Evolutionary conservation across 495 filamentous ascomycete genomes (phyloP).

Genomic region (Aspergillus panamensis): DNA sequence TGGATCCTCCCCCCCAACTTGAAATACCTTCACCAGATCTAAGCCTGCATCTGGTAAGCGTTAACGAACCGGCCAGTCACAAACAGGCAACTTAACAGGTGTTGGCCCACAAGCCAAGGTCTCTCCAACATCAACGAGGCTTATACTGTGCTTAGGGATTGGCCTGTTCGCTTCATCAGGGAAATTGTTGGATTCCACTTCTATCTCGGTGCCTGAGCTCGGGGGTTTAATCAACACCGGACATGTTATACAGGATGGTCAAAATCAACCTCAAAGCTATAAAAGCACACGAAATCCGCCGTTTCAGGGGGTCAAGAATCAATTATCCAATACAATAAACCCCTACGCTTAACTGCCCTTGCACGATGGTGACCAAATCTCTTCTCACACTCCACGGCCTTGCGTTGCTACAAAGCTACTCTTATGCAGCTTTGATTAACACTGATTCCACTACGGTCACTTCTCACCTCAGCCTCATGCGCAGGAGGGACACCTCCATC

Average conservation of each 20-base stretch:
- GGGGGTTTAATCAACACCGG: no score
- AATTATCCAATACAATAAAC: background rate
- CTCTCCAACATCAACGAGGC: background rate
- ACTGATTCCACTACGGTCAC: background rate
- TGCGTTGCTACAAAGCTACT: background rate
- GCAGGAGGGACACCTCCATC: background rate
- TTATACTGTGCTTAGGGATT: background rate
- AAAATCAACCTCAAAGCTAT: no score
- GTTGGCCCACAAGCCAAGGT: background rate
- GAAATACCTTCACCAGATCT: background rate
- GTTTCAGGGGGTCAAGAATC: background rate
- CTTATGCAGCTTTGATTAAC: background rate
- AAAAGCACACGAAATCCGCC: no score
- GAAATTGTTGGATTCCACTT: no score
- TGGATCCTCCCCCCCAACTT: background rate
- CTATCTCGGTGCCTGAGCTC: no score
- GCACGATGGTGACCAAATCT: background rate
- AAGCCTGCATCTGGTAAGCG: conserved; percentile 1
- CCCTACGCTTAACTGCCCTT: background rate
- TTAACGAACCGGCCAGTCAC: background rate
- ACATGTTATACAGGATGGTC: no score
- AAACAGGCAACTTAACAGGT: background rate
- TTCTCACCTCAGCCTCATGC: background rate
- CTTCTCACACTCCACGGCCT: background rate
- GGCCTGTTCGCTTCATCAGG: background rate